Base-by-base conservation (phyloP, 2,329 filamentous ascomycete species). In the Rhexocercosporidium sp. region DNA sequence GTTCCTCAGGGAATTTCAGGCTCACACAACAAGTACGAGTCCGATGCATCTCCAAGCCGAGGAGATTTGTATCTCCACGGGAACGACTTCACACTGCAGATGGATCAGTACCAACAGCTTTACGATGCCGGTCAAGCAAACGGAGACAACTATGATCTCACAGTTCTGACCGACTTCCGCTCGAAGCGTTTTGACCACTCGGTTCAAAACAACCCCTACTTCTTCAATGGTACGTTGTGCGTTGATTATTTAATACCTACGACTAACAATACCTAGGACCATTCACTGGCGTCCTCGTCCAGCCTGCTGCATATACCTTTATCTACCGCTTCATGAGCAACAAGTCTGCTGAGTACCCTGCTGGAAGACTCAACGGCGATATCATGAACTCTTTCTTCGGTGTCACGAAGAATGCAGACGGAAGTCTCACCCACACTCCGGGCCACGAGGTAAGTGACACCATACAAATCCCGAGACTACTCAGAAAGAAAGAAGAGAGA, bases 11-110 rank as follows among this genome's bases (percentile, higher is more conserved):
- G 84, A 5, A 78, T 87, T 1, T 76, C 76, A n/a, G 82, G 82
- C 25, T 82, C 82, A 3, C 86, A 88, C 73, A 86, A 86, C 73
- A 82, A 83, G 65, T 83, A 86, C 71, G 85, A 88, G 77, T 77
- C 81, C 0, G 85, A 88, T 74, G 82, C 79, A 0, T 86, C 84
- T 46, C 80, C 81, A 59, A 85, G 84, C 0, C 81, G 85, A 1
- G 80, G 82, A 44, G 85, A 87, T 65, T 75, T 88, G 0, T 87
- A 87, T 73, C 72, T 57, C 3, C 69, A 65, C 71, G 71, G 54
- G 4, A 57, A 57, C 20, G 34, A 57, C 20, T 57, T 57, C 20
- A 41, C 54, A n/a, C 54, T 57, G 20, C 54, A 57, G 12, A 27
- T 39, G 18, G 20, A 59, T n/a, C 81, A 83, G 57, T 88, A 86